Conservation (phyloP, 176 grass and related monocot genomes). For the Urochloa ruziziensis region DNA sequence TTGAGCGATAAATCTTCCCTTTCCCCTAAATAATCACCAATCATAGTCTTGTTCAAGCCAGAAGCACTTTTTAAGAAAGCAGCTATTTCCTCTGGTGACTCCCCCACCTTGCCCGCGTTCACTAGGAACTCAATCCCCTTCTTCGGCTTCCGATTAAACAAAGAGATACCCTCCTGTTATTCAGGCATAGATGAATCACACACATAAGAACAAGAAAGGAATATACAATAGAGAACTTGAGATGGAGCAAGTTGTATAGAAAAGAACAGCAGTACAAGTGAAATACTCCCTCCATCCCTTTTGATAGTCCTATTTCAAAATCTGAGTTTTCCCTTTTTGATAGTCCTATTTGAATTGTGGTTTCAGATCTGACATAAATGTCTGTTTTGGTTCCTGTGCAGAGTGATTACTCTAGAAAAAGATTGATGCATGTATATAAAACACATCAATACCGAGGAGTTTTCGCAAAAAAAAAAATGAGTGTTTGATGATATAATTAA, state of each 20-base stretch:
- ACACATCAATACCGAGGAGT: too few species aligned
- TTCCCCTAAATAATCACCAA: slow-evolving; percentile 97
- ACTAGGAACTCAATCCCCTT: slow-evolving; percentile 97
- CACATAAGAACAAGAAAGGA: slow-evolving; percentile 31
- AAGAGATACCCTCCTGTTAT: slow-evolving; percentile 89
- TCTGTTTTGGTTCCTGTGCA: too few species aligned
- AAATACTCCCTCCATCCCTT: too few species aligned
- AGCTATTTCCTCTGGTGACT: slow-evolving; percentile 85
- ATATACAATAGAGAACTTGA: slow-evolving; percentile 8
- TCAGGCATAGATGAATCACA: slow-evolving; percentile 30
- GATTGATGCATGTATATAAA: too few species aligned
- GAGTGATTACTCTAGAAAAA: too few species aligned
- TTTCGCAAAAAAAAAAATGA: too few species aligned
- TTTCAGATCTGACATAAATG: too few species aligned
- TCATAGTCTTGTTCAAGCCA: slow-evolving; percentile 94
- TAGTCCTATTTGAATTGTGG: too few species aligned
- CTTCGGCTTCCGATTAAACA: slow-evolving; percentile 96
- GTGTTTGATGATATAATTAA: too few species aligned
- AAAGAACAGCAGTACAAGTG: slow-evolving; percentile 28
- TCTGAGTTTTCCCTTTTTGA: too few species aligned
- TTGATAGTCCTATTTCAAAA: too few species aligned
- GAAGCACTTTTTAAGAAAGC: slow-evolving; percentile 83
- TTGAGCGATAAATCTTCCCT: slow-evolving; percentile 91
- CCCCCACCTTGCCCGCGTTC: slow-evolving; percentile 86
- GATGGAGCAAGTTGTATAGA: neutral